Evolutionary conservation across 2,329 filamentous ascomycete genomes (phyloP).

Genomic region (Endoconidiophora polonica): DNA sequence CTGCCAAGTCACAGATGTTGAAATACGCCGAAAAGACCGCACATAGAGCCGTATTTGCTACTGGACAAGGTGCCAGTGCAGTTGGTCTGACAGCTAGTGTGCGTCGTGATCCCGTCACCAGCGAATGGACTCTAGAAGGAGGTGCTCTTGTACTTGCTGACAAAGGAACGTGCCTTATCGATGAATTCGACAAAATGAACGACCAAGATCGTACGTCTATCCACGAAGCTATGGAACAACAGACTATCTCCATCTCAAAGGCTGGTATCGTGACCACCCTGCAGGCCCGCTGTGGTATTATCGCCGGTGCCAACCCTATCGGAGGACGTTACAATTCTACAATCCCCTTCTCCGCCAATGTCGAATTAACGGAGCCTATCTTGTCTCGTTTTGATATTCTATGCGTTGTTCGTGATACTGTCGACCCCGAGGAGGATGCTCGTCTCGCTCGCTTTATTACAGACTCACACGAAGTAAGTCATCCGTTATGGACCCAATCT

Average conservation of each 20-base stretch:
- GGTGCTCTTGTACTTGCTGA: constrained; percentile 91
- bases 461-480: constrained; percentile 79
- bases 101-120: constrained; percentile 82
- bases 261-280: constrained; percentile 95
- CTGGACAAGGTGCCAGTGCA: constrained; percentile 88
- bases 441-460: constrained; percentile 89
- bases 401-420: constrained; percentile 87
- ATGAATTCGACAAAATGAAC: constrained; percentile 99
- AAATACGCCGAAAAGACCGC: constrained; percentile 98
- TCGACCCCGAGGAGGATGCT: constrained; percentile 84
- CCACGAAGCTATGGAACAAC: constrained; percentile 99
- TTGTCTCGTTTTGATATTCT: constrained; percentile 95
- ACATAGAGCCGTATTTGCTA: constrained; percentile 91
- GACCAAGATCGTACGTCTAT: constrained; percentile 96
- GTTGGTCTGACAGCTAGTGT: constrained; percentile 96
- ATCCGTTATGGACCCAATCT: constrained; percentile 42
- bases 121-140: constrained; percentile 94
- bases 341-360: constrained; percentile 88
- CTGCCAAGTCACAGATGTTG: constrained; percentile 90
- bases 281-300: constrained; percentile 88
- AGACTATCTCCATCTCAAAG: constrained; percentile 98
- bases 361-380: constrained; percentile 93
- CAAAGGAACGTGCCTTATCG: constrained; percentile 85
- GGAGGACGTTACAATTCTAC: constrained; percentile 94
- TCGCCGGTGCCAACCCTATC: constrained; percentile 91